phyloP scores from a whole-genome alignment of 495 filamentous ascomycete genomes.

The Sabuloglossum arenarium region DNA sequence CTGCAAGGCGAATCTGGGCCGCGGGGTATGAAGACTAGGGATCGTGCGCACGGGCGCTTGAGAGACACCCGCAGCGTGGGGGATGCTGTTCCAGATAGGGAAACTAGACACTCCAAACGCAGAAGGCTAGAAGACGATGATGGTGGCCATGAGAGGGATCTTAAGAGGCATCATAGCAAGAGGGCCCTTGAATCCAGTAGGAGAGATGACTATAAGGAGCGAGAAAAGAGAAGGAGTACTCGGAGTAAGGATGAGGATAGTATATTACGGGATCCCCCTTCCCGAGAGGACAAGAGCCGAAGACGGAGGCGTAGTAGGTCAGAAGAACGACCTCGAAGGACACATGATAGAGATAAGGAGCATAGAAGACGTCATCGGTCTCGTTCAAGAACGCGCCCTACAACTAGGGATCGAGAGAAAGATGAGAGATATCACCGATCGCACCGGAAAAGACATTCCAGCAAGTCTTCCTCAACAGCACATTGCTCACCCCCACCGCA shows the following conservation, averaged over 20 bases:
- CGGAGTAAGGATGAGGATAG: conserved; percentile 7
- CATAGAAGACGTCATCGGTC: background rate
- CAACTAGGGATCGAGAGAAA: background rate
- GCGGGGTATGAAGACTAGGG: conserved; percentile 3
- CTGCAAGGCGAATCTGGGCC: conserved; percentile 11
- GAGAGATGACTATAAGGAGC: conserved; percentile 6
- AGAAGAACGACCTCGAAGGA: background rate
- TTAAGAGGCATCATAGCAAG: conserved; percentile 4
- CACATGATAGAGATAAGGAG: background rate
- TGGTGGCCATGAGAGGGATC: background rate
- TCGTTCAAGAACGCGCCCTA: background rate
- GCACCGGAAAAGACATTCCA: background rate
- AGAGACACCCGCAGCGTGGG: conserved; percentile 12
- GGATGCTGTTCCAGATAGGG: conserved; percentile 1
- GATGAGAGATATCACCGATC: background rate
- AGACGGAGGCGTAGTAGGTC: background rate
- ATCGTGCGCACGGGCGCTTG: conserved; percentile 14
- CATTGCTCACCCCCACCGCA: background rate
- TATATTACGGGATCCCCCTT: background rate
- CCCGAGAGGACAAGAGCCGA: background rate
- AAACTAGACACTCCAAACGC: conserved; percentile 11
- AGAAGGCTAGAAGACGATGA: conserved; percentile 10
- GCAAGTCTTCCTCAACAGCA: background rate
- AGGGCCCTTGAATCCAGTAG: conserved; percentile 13
- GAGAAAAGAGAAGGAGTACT: background rate